Evolutionary conservation across 371 early-diverging fungal genomes (phyloP), one percentile per base, ranked within the genome.

Genomic region (Rhizopus sp.): DNA sequence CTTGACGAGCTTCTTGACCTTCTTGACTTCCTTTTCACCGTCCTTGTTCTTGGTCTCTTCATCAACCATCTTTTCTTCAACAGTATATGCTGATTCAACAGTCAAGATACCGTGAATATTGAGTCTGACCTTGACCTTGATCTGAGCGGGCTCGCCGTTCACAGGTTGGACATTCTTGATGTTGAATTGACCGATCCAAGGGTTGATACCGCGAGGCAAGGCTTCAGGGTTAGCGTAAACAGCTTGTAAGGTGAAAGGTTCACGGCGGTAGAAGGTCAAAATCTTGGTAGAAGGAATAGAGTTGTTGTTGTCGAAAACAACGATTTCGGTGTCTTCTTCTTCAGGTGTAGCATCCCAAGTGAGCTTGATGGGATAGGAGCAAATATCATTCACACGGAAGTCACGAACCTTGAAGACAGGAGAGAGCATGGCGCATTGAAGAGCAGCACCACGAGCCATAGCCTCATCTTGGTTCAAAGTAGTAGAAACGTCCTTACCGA

Each of bases 381-480:
- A 89, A 70, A 93, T 83, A 78, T 98, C 98, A 66, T 91, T 85
- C 63, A 97, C 88, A 35, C 87, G 70, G 77, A 97, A 96, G 54
- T 97, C 97, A 63, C 97, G 93, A 63, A 96, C 97, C 78, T 93
- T 93, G 91, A 98, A 96, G 52, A 92, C 92, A n/a, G 98, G 98
- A 35, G 95, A 94, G 57, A 94, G 77, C 78, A 97, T 95, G 69
- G 98, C 98, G 79, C 97, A 97, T 82, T 93, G 93, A 48, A 97
- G 85, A 44, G 97, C 97, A 63, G 94, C 93, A 69, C 98, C 98
- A 73, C 96, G 91, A 39, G 97, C 90, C 63, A 93, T 86, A 42
- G 96, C 96, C 78, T 98, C 98, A 68, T 98, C 98, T 76, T 93
- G 93, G 88, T 98, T 98, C 57, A 98, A 82, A 52, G 96, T 96